Percentiles rank a stretch among this genome's conserved stretches.
Conservation (phyloP, 163 green algal genomes). For the Botryococcus braunii region DNA sequence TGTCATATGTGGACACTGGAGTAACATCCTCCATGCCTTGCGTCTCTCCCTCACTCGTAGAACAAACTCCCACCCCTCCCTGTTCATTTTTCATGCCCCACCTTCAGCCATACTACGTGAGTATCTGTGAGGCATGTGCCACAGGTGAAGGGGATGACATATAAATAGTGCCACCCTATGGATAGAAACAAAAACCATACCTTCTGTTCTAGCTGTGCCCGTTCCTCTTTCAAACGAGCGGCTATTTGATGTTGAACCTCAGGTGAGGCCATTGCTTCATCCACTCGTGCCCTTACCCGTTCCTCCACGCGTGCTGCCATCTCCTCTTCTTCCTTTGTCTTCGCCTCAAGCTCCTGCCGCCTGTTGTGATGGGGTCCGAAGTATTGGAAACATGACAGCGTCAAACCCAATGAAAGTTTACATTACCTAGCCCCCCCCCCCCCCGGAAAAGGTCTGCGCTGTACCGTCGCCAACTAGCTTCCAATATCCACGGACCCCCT, state of each 20-base stretch:
- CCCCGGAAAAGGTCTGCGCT: too few species aligned
- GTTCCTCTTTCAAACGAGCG: conserved; percentile 26
- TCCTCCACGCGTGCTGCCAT: conserved; percentile 23
- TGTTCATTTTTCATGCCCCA: too few species aligned
- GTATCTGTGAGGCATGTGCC: not conserved
- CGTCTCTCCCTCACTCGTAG: not conserved
- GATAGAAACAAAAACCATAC: conserved; percentile 2
- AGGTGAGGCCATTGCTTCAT: conserved; percentile 18
- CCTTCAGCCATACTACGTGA: not conserved
- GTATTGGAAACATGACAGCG: too few species aligned
- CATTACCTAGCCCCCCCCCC: too few species aligned
- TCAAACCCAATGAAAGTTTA: too few species aligned
- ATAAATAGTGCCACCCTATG: not conserved
- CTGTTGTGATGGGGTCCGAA: too few species aligned
- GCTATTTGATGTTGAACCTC: conserved; percentile 21
- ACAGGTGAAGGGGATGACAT: not conserved
- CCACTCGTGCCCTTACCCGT: conserved; percentile 20
- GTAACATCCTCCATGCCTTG: not conserved
- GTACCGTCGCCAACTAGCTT: too few species aligned
- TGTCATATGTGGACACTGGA: too few species aligned
- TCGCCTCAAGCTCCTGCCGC: not conserved
- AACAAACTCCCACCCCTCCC: not conserved
- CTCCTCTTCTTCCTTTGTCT: conserved; percentile 23
- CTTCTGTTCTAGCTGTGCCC: conserved; percentile 29
- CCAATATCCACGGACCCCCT: too few species aligned